These are phyloP conservation scores for Bryoerythrophyllum caledonicum DNA, from an alignment of 225 moss, liverwort and hornwort species.

Conservation along the genomic window DNA sequence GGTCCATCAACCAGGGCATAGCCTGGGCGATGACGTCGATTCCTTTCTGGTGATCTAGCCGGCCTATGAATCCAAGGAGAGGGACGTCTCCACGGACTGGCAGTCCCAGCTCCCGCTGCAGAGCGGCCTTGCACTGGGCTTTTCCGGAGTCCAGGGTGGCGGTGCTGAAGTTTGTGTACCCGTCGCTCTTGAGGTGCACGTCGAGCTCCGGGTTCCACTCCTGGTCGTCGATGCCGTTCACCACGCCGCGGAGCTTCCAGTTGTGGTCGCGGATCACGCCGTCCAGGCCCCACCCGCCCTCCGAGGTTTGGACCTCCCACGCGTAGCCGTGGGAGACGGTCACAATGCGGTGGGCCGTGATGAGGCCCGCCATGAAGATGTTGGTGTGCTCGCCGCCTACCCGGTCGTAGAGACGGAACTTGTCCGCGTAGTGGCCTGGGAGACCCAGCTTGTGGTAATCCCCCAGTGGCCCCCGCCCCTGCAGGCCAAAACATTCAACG, in stretches of 20 bases:
- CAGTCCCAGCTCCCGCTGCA: constrained; percentile 74
- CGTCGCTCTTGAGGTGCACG: constrained; percentile 60
- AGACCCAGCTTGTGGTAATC: constrained; percentile 66
- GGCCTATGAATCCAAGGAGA: constrained; percentile 80
- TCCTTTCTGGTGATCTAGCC: constrained; percentile 83
- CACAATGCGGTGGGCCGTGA: constrained; percentile 81
- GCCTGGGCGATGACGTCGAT: constrained; percentile 73
- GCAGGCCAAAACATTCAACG: constrained; percentile 2
- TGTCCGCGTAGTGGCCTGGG: constrained; percentile 53
- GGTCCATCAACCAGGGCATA: constrained; percentile 90
- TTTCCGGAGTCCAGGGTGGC: constrained; percentile 54
- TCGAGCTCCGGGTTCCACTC: constrained; percentile 89
- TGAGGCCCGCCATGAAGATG: constrained; percentile 85
- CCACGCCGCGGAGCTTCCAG: constrained; percentile 85
- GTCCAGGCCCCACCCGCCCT: constrained; percentile 86
- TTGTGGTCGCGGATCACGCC: constrained; percentile 66
- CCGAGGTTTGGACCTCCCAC: constrained; percentile 72
- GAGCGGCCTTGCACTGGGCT: constrained; percentile 73
- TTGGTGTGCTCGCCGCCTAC: constrained; percentile 84
- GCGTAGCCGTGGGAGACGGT: constrained; percentile 87
- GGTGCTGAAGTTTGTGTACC: constrained; percentile 54
- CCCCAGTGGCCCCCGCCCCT: constrained; percentile 78
- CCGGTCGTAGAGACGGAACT: constrained; percentile 62
- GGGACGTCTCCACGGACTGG: constrained; percentile 67
- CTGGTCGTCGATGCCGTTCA: constrained; percentile 80